Conservation (phyloP, 768 basidiomycete species). For the Lentinula raphanica region DNA sequence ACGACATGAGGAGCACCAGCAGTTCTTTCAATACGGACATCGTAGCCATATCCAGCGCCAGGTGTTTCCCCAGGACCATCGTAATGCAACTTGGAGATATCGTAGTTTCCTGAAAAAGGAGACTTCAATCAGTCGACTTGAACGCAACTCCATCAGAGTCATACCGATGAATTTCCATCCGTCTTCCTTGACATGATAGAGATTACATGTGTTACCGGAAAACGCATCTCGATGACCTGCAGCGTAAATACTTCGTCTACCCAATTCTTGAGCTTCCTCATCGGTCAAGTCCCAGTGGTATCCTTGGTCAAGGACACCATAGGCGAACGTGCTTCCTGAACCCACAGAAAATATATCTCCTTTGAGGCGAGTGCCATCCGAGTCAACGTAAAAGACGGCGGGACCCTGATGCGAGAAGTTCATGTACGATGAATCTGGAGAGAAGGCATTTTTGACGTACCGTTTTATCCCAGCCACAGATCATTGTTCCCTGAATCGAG, state of each 20-base stretch:
- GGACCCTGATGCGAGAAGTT: conserved; percentile 56
- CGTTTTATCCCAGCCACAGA: conserved; percentile 99
- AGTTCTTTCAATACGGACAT: conserved; percentile 55
- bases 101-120: conserved; percentile 72
- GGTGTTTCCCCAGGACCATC: conserved; percentile 72
- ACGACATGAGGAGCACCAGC: conserved; percentile 21
- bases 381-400: conserved; percentile 95
- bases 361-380: conserved; percentile 91
- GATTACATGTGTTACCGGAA: conserved; percentile 93
- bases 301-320: conserved; percentile 95
- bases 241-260: conserved; percentile 89
- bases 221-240: conserved; percentile 96
- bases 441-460: conserved; percentile 38
- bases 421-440: no score
- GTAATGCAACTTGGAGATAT: conserved; percentile 86
- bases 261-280: conserved; percentile 92
- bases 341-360: conserved; percentile 99
- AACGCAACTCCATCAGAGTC: conserved; percentile 17
- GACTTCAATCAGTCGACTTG: background rate
- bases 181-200: conserved; percentile 91
- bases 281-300: conserved; percentile 90
- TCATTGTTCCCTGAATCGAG: conserved; percentile 85
- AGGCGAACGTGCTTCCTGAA: conserved; percentile 97
- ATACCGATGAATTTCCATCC: conserved; percentile 96
- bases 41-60: conserved; percentile 76